A percentile compares a stretch with the other conserved stretches of the same genome.
phyloP scores from a whole-genome alignment of 176 grass and related monocot species.

The Lolium rigidum region DNA sequence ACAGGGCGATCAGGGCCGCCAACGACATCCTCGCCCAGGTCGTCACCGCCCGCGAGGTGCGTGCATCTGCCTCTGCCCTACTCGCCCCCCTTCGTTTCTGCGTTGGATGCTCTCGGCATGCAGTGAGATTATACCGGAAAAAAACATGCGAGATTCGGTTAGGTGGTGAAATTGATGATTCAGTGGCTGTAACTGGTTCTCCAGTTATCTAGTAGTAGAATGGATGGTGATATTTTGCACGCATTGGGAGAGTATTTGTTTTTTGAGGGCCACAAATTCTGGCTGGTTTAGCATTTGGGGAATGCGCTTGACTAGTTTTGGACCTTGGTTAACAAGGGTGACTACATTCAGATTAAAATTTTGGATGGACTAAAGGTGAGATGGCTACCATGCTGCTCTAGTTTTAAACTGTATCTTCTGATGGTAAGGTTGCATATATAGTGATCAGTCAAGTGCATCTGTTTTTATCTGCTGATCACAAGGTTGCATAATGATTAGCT shows the following conservation, averaged over 20 bases:
- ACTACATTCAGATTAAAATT: background rate
- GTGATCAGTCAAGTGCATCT: background rate
- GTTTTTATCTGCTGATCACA: background rate
- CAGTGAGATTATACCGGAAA: background rate
- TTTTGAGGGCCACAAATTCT: background rate
- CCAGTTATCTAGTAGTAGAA: background rate
- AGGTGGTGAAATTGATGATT: background rate
- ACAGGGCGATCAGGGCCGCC: conserved; percentile 66
- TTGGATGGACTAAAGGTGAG: background rate
- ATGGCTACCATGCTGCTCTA: background rate
- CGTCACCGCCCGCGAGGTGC: conserved; percentile 59
- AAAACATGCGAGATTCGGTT: background rate
- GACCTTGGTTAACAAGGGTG: background rate
- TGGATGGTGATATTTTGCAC: background rate
- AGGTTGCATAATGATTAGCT: background rate
- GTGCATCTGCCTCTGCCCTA: background rate
- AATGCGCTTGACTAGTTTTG: background rate
- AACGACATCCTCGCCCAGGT: conserved; percentile 62
- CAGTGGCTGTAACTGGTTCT: background rate
- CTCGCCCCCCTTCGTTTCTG: background rate
- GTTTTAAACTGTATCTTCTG: background rate
- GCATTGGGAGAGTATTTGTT: background rate
- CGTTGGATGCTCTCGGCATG: background rate
- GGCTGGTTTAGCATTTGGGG: background rate
- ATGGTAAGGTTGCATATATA: background rate